Evolutionary conservation across 352 stramenopile genomes (phyloP), one percentile per base, ranked within the genome.

Genomic region (Phytophthora aleatoria): DNA sequence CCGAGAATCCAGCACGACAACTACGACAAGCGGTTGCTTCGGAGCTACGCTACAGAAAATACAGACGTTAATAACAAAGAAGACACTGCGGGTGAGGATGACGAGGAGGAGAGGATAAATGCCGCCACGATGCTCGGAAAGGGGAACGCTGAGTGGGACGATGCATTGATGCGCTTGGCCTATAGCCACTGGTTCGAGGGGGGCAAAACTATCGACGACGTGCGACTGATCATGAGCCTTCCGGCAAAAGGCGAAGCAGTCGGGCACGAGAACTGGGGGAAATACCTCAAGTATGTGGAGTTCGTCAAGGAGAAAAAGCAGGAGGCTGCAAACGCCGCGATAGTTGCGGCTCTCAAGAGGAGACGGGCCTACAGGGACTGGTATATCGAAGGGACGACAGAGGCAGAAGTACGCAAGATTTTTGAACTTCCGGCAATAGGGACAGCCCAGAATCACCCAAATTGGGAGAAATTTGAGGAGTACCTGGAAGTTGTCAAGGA

Each of bases 121-220:
- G 12, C 50, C 16, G 7, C 12, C 5, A 49, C 45, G 1, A 36
- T 13, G n/a, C 9, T 49, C 1, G 53, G 43, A 6, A 31, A 51
- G 28, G 24, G 56, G 36, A 26, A 50, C 2, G 47, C 41, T 13
- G 31, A 52, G 3, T 36, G 42, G 48, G 20, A 69, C 11, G 54
- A 13, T 20, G 45, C 56, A 8, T 31, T 50, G 11, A 38, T 59
- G 39, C 39, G 41, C 3, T 2, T 43, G 8, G 48, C 52, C 26
- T 69, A 50, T n/a, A 12, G 43, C n/a, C 39, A 60, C 33, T 69
- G 61, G 61, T 69, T 64, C 28, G 30, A 47, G 11, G 61, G 54
- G 6, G 55, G 55, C 20, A 59, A 54, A 33, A 69, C 54, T 11
- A 20, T 33, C 9, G 61, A 39, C 16, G 35, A 64, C 24, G 55